phyloP scores from a whole-genome alignment of 805 yeast species.

The Starmera caribaea region DNA sequence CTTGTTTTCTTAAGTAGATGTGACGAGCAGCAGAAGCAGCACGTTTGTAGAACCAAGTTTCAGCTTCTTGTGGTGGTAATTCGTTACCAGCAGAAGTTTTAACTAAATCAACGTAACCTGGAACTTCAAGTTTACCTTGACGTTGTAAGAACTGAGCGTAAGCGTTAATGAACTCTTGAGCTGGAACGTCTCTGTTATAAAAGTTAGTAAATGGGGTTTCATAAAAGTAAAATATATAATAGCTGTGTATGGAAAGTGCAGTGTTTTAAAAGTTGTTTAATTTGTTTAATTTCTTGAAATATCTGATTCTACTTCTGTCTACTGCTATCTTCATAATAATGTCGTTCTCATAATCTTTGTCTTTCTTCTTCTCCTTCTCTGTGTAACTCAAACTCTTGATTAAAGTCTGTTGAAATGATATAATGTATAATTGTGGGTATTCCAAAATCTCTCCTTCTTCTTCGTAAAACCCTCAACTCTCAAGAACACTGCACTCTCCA shows the following conservation, averaged over 20 bases:
- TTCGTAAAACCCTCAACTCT: neutral
- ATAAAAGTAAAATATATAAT: too few species aligned
- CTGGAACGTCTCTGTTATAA: slow-evolving; percentile 94
- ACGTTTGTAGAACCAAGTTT: slow-evolving; percentile 99
- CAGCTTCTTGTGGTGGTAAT: slow-evolving; percentile 99
- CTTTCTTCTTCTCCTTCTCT: too few species aligned
- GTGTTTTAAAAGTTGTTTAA: too few species aligned
- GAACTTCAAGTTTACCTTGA: slow-evolving; percentile 99
- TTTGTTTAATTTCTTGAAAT: too few species aligned
- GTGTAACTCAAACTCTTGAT: too few species aligned
- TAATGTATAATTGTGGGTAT: neutral
- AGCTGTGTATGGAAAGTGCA: too few species aligned
- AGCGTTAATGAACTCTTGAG: slow-evolving; percentile 99
- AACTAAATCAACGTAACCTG: slow-evolving; percentile 99
- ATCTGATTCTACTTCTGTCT: too few species aligned
- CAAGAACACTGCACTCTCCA: neutral
- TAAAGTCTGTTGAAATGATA: too few species aligned
- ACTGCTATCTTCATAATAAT: too few species aligned
- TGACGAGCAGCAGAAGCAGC: slow-evolving; percentile 99
- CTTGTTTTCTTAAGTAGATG: slow-evolving; percentile 98
- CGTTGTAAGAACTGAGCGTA: slow-evolving; percentile 99
- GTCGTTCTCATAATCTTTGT: too few species aligned
- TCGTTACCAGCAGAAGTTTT: slow-evolving; percentile 99
- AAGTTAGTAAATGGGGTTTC: slow-evolving; percentile 10
- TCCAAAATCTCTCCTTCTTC: neutral